Evolutionary conservation across 2,329 filamentous ascomycete genomes (phyloP).

Genomic region (Pseudocercospora cruenta): DNA sequence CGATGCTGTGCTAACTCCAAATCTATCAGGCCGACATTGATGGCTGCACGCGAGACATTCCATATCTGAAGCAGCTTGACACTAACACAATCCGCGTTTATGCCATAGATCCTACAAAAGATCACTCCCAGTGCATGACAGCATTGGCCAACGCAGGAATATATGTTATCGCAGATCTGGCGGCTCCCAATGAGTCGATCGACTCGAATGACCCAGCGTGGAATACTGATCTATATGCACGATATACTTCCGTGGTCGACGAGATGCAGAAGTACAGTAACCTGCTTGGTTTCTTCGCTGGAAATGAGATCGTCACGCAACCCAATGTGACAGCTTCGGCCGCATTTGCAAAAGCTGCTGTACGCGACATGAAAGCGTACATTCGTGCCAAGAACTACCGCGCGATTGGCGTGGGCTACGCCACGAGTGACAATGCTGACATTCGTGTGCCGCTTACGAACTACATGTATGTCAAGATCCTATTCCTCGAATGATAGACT

Average conservation of each 20-base stretch:
- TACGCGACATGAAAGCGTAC: conserved; percentile 92
- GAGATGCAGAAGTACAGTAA: conserved; percentile 81
- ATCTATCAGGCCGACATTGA: conserved; percentile 58
- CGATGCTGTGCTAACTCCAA: not conserved
- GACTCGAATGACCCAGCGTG: conserved; percentile 77
- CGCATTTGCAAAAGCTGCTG: conserved; percentile 94
- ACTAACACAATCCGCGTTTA: conserved; percentile 97
- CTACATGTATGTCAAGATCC: conserved; percentile 66
- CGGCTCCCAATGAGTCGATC: conserved; percentile 78
- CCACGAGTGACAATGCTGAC: conserved; percentile 85
- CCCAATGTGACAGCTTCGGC: conserved; percentile 85
- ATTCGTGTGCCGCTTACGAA: conserved; percentile 80
- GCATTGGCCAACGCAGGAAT: conserved; percentile 82
- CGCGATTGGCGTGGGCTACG: conserved; percentile 85
- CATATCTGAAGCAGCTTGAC: conserved; percentile 72
- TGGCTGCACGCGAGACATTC: conserved; percentile 81
- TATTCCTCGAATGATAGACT: not conserved
- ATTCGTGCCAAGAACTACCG: conserved; percentile 79
- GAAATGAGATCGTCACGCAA: conserved; percentile 93
- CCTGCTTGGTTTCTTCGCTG: conserved; percentile 94
- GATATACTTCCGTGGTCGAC: conserved; percentile 85
- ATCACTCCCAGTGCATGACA: conserved; percentile 85
- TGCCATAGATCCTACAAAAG: conserved; percentile 76
- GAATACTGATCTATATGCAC: conserved; percentile 74
- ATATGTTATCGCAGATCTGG: conserved; percentile 91